A percentile compares a stretch with the other conserved stretches of the same genome.
Evolutionary conservation across 2,329 filamentous ascomycete species (phyloP).

Genomic region (Hymenoscyphus repandus): DNA sequence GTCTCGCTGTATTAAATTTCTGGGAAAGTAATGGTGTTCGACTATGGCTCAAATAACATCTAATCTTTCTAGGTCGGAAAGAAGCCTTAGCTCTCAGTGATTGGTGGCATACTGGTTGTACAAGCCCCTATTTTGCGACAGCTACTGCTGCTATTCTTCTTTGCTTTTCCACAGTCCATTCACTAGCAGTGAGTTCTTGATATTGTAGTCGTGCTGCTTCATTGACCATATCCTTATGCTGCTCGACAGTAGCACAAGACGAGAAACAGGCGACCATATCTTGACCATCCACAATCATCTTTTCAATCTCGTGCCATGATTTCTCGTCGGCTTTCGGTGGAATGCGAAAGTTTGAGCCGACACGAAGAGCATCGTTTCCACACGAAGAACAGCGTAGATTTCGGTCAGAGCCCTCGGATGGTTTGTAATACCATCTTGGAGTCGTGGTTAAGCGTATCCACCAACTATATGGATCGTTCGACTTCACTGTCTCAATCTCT

Average conservation of each 20-base stretch:
- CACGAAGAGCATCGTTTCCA: conserved; percentile 3
- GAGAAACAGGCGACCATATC: conserved; percentile 5
- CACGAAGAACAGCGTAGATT: conserved; percentile 4
- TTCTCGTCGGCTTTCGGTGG: background rate
- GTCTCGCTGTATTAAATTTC: too few relatives aligned
- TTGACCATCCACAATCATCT: conserved; percentile 3
- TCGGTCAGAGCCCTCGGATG: background rate
- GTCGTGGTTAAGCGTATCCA: background rate
- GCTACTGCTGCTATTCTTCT: background rate
- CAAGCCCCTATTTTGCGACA: too few relatives aligned
- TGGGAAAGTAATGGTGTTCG: too few relatives aligned
- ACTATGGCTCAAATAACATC: too few relatives aligned
- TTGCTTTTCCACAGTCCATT: background rate
- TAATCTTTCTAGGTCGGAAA: too few relatives aligned
- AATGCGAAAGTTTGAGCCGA: conserved; percentile 3
- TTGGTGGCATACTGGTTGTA: too few relatives aligned
- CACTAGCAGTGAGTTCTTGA: background rate
- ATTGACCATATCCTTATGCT: conserved; percentile 2
- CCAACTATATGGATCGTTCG: background rate
- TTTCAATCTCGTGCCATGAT: conserved; percentile 1
- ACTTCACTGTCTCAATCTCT: background rate
- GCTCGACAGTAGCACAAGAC: background rate
- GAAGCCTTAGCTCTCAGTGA: too few relatives aligned
- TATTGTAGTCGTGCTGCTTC: background rate
- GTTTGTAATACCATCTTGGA: background rate